Percentiles rank a stretch among this genome's conserved stretches.
These are phyloP conservation scores for Ogataea philodendri DNA, from an alignment of 805 yeast genomes.

Conservation along the genomic window DNA sequence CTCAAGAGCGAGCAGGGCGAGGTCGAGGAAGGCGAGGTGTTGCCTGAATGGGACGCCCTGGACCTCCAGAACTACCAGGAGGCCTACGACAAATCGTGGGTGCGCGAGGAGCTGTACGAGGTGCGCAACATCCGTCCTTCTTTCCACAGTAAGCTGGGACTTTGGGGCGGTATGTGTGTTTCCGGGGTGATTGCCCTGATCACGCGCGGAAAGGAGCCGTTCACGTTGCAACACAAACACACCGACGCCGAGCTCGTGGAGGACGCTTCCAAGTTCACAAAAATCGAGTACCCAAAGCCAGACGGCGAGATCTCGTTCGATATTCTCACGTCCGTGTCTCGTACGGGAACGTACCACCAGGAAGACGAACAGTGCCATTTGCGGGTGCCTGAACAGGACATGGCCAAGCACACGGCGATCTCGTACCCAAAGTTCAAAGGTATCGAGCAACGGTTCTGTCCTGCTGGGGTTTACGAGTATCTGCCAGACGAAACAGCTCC, in stretches of 20 bases:
- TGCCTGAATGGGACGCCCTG: conserved; percentile 42
- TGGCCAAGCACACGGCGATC: conserved; percentile 60
- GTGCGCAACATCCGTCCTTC: conserved; percentile 94
- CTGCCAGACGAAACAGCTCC: conserved; percentile 56
- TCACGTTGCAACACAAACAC: conserved; percentile 69
- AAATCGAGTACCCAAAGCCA: conserved; percentile 91
- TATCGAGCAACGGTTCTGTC: conserved; percentile 89
- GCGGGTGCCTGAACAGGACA: conserved; percentile 61
- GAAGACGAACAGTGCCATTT: conserved; percentile 93
- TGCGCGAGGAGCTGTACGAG: conserved; percentile 73
- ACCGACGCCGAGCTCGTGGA: conserved; percentile 75
- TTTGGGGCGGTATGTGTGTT: conserved; percentile 76
- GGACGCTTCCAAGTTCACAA: conserved; percentile 60
- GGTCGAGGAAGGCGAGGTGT: conserved; percentile 34
- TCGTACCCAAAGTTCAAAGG: conserved; percentile 81
- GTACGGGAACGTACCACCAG: conserved; percentile 95
- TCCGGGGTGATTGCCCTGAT: conserved; percentile 83
- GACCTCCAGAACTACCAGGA: conserved; percentile 59
- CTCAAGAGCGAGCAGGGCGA: conserved; percentile 43
- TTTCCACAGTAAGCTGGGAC: conserved; percentile 71
- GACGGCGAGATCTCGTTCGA: conserved; percentile 93
- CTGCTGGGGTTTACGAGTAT: conserved; percentile 98
- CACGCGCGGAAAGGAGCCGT: conserved; percentile 77
- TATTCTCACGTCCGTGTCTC: conserved; percentile 86
- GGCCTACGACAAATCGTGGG: conserved; percentile 77